phyloP scores from a whole-genome alignment of 257 asterid genomes.

The Rauvolfia tetraphylla region DNA sequence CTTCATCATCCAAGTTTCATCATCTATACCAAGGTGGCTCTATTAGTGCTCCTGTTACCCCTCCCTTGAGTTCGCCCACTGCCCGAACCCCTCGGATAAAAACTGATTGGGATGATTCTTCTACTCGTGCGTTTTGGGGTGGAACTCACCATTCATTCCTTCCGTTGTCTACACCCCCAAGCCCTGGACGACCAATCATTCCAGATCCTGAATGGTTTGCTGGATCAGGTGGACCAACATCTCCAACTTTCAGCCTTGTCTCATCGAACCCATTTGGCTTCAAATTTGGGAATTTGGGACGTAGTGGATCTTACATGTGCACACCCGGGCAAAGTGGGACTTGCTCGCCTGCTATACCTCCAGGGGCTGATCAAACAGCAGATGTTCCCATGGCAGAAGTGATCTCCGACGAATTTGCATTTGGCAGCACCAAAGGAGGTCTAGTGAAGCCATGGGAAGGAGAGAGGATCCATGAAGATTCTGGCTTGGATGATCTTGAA shows the following conservation, averaged over 20 bases:
- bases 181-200: constrained; percentile 39
- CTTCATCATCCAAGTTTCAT: constrained; percentile 40
- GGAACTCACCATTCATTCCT: constrained; percentile 43
- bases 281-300: constrained; percentile 31
- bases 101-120: constrained; percentile 31
- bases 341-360: constrained; percentile 65
- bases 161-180: constrained; percentile 49
- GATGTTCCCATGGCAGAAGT: constrained; percentile 62
- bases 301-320: constrained; percentile 51
- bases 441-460: constrained; percentile 61
- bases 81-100: constrained; percentile 42
- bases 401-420: constrained; percentile 47
- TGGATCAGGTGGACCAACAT: constrained; percentile 43
- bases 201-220: constrained; percentile 35
- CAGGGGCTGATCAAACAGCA: constrained; percentile 33
- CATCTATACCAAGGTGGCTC: constrained; percentile 57
- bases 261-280: constrained; percentile 66
- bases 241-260: constrained; percentile 77
- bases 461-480: constrained; percentile 53
- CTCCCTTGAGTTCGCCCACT: constrained; percentile 72
- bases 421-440: constrained; percentile 34
- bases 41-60: constrained; percentile 70
- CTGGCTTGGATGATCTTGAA: constrained; percentile 47
- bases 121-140: constrained; percentile 35
- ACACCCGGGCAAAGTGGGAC: constrained; percentile 66